These are phyloP conservation scores for Larix kaempferi DNA, from an alignment of 75 land plant species.

Conservation along the genomic window DNA sequence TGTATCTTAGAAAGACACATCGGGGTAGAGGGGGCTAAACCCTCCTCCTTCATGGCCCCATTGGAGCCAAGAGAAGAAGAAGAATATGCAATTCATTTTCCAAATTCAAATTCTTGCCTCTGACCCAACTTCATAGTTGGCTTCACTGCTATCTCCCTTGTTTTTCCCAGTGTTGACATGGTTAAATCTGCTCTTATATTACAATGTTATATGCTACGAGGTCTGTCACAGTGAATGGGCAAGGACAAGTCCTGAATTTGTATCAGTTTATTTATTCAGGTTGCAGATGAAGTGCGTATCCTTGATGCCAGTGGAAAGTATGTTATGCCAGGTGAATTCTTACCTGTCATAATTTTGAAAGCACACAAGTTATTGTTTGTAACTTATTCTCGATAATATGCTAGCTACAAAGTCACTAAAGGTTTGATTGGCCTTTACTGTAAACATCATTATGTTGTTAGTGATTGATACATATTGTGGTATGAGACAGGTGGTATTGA, in stretches of 20 bases:
- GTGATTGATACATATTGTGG: not conserved
- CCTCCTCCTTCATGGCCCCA: not conserved
- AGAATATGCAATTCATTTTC: not conserved
- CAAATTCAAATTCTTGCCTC: no score
- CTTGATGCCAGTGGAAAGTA: constrained; percentile 92
- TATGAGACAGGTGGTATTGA: constrained; percentile 88
- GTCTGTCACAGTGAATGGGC: not conserved
- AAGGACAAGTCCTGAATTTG: constrained; percentile 1
- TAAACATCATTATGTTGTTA: not conserved
- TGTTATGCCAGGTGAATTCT: constrained; percentile 91
- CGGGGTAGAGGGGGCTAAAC: not conserved
- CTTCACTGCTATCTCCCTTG: not conserved
- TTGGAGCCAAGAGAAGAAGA: not conserved
- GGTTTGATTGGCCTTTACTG: not conserved
- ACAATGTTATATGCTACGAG: not conserved
- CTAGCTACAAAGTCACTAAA: not conserved
- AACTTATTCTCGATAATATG: not conserved
- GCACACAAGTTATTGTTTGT: not conserved
- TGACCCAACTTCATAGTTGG: no score
- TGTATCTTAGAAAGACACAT: not conserved
- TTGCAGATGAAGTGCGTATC: constrained; percentile 69
- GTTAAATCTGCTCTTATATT: no score
- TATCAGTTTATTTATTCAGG: constrained; percentile 37
- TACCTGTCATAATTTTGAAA: not conserved
- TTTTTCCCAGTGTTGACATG: not conserved